Conservation (phyloP, 2,329 filamentous ascomycete species). For the Monosporascus sp. region DNA sequence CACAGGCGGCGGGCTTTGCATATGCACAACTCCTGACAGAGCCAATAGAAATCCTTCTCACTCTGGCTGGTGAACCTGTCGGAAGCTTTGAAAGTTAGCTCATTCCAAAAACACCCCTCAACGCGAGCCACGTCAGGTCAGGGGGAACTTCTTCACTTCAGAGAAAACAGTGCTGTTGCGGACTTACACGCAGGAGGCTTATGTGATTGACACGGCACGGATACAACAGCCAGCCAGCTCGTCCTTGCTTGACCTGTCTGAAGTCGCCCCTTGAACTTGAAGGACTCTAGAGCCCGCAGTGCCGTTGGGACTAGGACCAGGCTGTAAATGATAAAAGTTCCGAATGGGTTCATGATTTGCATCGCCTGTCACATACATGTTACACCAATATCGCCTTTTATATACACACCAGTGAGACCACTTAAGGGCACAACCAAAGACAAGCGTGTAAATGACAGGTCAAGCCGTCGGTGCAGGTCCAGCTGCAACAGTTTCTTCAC, state of each 20-base stretch:
- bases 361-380: neutral
- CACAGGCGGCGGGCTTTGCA: neutral
- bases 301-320: neutral
- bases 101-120: neutral
- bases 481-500: conserved; percentile 16
- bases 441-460: conserved; percentile 20
- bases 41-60: neutral
- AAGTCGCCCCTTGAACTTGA: neutral
- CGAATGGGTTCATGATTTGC: neutral
- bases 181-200: no score
- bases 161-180: no score
- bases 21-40: neutral
- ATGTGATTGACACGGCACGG: no score
- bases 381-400: neutral
- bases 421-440: neutral
- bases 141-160: no score
- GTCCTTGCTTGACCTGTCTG: neutral
- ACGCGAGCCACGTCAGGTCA: neutral
- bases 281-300: neutral
- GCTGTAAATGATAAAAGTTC: neutral
- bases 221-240: neutral
- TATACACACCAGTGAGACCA: no score
- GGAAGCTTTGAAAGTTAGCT: neutral
- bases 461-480: conserved; percentile 16
- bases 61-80: neutral